Evolutionary conservation across 129 eudicot genomes (phyloP).

Genomic region (Heracleum sosnowskyi): DNA sequence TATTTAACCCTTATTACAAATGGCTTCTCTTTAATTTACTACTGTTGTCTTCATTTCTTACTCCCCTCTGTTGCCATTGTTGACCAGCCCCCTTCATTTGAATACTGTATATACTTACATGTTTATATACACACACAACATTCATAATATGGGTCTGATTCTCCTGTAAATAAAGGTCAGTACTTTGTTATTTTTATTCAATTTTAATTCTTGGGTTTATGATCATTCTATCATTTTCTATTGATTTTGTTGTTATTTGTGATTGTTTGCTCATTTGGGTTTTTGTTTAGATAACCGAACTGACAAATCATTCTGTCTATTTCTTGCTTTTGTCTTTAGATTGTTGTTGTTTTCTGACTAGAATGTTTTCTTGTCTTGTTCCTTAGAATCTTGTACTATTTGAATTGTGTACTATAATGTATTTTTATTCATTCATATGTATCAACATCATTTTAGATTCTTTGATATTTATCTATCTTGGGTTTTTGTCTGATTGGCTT

Average conservation of each 20-base stretch:
- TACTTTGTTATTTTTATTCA: slow-evolving; percentile 12
- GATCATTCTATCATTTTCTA: background rate
- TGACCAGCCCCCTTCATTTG: slow-evolving; percentile 23
- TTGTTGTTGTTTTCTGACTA: slow-evolving; percentile 10
- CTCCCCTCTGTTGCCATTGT: slow-evolving; percentile 45
- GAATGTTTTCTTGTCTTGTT: slow-evolving; percentile 20
- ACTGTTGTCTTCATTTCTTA: too few species aligned
- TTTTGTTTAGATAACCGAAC: slow-evolving; percentile 18
- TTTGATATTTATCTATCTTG: background rate
- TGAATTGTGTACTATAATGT: background rate
- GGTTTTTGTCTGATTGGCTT: slow-evolving; percentile 8
- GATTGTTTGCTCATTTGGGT: slow-evolving; percentile 4
- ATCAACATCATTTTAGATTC: background rate
- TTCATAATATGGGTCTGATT: background rate
- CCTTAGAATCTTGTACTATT: slow-evolving; percentile 7
- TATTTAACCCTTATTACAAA: too few species aligned
- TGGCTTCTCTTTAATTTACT: too few species aligned
- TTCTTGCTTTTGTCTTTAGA: slow-evolving; percentile 14
- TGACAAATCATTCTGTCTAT: slow-evolving; percentile 14
- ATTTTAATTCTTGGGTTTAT: slow-evolving; percentile 10
- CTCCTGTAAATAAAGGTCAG: slow-evolving; percentile 17
- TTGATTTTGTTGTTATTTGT: background rate
- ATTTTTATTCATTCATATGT: background rate
- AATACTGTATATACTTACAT: background rate
- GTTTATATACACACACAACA: background rate